Evolutionary conservation across 73 alveolate genomes (phyloP).

Genomic region (Breviolum minutum): DNA sequence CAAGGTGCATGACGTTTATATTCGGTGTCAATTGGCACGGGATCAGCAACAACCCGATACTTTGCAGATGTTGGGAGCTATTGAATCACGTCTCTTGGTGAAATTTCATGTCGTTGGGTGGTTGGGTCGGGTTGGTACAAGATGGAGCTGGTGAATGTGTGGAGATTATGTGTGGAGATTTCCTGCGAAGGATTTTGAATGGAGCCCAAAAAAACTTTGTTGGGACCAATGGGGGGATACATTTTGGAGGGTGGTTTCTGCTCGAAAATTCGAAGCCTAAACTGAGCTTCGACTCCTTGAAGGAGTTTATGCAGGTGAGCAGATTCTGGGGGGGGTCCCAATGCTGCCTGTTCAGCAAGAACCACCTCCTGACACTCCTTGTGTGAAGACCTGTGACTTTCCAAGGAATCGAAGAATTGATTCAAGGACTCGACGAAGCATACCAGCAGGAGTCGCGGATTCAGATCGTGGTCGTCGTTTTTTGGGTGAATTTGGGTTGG

Average conservation of each 20-base stretch:
- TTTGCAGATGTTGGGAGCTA: conserved; percentile 92
- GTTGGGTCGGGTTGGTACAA: background rate
- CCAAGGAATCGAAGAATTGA: conserved; percentile 75
- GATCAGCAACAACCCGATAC: conserved; percentile 95
- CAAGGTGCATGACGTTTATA: conserved; percentile 72
- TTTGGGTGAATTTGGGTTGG: background rate
- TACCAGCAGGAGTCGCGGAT: conserved; percentile 67
- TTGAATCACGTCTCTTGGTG: conserved; percentile 30
- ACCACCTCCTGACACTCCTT: too few relatives aligned
- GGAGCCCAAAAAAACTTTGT: background rate
- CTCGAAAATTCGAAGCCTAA: background rate
- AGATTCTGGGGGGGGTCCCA: background rate
- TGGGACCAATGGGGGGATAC: background rate
- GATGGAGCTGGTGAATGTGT: too few relatives aligned
- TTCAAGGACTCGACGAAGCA: conserved; percentile 83
- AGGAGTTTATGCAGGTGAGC: background rate
- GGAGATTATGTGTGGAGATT: background rate
- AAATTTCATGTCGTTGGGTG: background rate
- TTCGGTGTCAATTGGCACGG: conserved; percentile 57
- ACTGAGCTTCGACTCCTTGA: background rate
- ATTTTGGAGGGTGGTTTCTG: background rate
- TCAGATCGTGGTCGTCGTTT: background rate
- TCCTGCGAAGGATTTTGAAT: background rate
- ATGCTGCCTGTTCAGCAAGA: too few relatives aligned
- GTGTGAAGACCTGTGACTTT: background rate